These are phyloP conservation scores for Aspergillus phoenicis DNA, from an alignment of 2,329 filamentous ascomycete genomes.

Conservation along the genomic window DNA sequence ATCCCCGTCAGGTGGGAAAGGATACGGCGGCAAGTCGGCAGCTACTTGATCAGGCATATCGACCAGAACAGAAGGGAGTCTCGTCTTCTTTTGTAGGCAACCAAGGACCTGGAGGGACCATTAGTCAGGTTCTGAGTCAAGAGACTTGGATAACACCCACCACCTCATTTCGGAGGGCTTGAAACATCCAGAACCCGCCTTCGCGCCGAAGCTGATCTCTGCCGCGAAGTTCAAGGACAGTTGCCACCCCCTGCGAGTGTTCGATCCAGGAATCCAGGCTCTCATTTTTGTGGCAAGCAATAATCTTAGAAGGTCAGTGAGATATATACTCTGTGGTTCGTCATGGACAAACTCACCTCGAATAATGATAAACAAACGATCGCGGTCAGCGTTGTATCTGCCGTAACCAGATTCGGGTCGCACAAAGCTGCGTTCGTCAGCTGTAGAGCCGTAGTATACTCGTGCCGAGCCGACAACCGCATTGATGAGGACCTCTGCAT, in stretches of 20 bases:
- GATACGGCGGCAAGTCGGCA: neutral
- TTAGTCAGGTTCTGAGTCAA: neutral
- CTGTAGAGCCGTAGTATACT: conserved; percentile 3
- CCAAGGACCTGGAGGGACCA: neutral
- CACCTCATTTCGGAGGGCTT: conserved; percentile 5
- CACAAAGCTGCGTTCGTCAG: conserved; percentile 2
- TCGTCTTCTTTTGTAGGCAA: conserved; percentile 1
- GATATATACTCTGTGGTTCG: neutral
- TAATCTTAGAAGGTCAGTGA: neutral
- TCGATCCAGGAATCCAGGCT: conserved; percentile 2
- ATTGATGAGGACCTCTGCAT: neutral
- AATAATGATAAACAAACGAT: conserved; percentile 3
- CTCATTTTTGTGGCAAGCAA: neutral
- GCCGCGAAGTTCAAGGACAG: conserved; percentile 6
- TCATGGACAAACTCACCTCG: neutral
- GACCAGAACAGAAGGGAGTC: neutral
- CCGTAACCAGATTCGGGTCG: neutral
- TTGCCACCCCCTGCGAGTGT: conserved; percentile 2
- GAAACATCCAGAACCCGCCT: conserved; percentile 3
- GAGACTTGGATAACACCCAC: neutral
- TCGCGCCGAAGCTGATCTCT: conserved; percentile 2
- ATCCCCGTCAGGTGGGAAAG: neutral
- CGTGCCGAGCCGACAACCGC: neutral
- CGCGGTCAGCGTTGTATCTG: conserved; percentile 6
- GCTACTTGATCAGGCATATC: neutral